Conservation (phyloP, 768 basidiomycete species). For the Suillus bovinus region DNA sequence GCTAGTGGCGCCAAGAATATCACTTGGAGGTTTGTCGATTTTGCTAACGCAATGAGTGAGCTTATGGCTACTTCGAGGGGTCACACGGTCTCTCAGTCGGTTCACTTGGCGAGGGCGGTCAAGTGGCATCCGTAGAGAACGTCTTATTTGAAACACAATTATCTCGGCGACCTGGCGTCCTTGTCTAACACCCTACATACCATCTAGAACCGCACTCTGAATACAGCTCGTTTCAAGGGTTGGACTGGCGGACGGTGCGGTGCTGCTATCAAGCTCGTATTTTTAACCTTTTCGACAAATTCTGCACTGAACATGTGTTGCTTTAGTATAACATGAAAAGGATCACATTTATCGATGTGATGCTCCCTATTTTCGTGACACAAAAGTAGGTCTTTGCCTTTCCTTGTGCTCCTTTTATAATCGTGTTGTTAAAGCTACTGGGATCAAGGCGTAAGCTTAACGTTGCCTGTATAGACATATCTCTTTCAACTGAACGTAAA, state of each 20-base stretch:
- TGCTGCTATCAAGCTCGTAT: constrained; percentile 51
- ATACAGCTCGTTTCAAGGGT: constrained; percentile 68
- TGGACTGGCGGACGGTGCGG: constrained; percentile 68
- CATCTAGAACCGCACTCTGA: constrained; percentile 47
- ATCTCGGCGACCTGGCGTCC: constrained; percentile 19
- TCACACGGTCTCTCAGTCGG: constrained; percentile 63
- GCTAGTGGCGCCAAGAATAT: constrained; percentile 57
- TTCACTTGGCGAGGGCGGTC: constrained; percentile 42
- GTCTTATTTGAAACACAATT: constrained; percentile 50
- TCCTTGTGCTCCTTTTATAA: not conserved
- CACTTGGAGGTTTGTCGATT: constrained; percentile 39
- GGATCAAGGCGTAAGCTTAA: constrained; percentile 51
- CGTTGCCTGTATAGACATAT: not conserved
- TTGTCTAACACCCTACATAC: constrained; percentile 8
- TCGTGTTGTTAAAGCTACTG: constrained; percentile 47
- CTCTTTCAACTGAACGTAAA: not conserved
- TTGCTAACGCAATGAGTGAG: not conserved
- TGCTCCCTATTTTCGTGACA: constrained; percentile 61
- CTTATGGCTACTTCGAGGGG: constrained; percentile 47
- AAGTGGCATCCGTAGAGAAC: constrained; percentile 57
- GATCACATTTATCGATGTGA: constrained; percentile 51
- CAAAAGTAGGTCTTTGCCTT: constrained; percentile 50
- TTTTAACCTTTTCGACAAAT: not conserved
- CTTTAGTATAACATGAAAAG: constrained; percentile 56
- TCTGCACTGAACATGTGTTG: not conserved